Percentiles rank a stretch among this genome's conserved stretches.
Evolutionary conservation across 139 green algal species (phyloP).

Genomic region (Micromonas pusilla): DNA sequence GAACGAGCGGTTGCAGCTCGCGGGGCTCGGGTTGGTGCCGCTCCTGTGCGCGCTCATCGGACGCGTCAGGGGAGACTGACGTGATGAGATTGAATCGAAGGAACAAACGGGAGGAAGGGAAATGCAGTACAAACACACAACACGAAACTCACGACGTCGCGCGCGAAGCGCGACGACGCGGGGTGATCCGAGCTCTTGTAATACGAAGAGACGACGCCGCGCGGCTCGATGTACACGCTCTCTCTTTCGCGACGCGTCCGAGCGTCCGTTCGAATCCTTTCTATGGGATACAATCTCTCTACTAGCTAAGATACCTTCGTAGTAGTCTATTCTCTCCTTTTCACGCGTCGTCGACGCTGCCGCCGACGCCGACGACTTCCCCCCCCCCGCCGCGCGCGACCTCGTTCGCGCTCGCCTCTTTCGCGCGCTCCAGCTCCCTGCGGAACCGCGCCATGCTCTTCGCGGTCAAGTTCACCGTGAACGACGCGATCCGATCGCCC

Average conservation of each 20-base stretch:
- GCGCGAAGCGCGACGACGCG: too few species aligned
- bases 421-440: too few species aligned
- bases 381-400: neutral
- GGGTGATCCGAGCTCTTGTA: neutral
- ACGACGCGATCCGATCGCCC: neutral
- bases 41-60: slow-evolving; percentile 35
- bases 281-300: too few species aligned
- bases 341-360: too few species aligned
- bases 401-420: neutral
- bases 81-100: neutral
- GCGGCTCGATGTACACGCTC: neutral
- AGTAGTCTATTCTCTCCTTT: too few species aligned
- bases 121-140: neutral
- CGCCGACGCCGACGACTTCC: neutral
- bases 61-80: slow-evolving; percentile 20
- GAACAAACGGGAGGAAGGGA: neutral
- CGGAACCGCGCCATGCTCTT: neutral
- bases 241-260: neutral
- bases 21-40: slow-evolving; percentile 34
- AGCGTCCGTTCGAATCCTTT: too few species aligned
- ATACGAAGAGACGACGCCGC: neutral
- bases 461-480: neutral
- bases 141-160: neutral
- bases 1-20: slow-evolving; percentile 49
- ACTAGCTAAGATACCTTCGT: too few species aligned